Base-by-base conservation (phyloP, 345 rosid genomes). In the Dovyalis caffra region DNA sequence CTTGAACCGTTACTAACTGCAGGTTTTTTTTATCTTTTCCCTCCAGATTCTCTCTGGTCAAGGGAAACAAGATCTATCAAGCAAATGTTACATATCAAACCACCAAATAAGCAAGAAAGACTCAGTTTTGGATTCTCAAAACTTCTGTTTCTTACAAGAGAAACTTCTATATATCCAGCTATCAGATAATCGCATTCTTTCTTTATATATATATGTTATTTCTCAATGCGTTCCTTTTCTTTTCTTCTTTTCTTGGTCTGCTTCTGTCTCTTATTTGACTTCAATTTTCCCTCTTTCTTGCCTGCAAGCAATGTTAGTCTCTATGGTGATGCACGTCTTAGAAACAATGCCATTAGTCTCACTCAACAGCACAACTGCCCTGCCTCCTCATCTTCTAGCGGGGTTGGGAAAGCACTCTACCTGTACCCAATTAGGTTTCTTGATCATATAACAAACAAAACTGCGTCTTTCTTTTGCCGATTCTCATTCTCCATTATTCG, bases 401-500 rank as follows among this genome's bases (percentile, higher is more conserved):
- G 80, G 49, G 33, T 87, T 16, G 97, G 95, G 8, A 81, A 95
- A 71, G 97, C 92, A 4, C 80, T 92, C 68, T 88, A 89, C 74
- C 57, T 74, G 15, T 79, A 74, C 79, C 95, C 91, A 20, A 74
- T 92, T 77, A 84, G 86, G 70, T 89, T 92, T 75, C 86, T 87
- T 38, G 91, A 90, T 70, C 72, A 86, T 40, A 66, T 74, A 21
- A 83, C 85, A 16, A 84, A 87, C 78, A 74, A 82, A 16, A 76
- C 89, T 1, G 91, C 88, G 0, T 92, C 95, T 64, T 90, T 92
- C 88, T 84, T 87, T 18, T 84, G 88, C 62, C 83, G 81, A 28
- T 93, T 93, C 90, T 77, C 94, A 51, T 93, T 93, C 86, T 77
- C 87, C 75, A 88, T 91, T 60, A 78, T 77, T 67, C 79, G 81